phyloP scores from a whole-genome alignment of 2,329 filamentous ascomycete genomes.

The Zelopaecilomyces penicillatus region DNA sequence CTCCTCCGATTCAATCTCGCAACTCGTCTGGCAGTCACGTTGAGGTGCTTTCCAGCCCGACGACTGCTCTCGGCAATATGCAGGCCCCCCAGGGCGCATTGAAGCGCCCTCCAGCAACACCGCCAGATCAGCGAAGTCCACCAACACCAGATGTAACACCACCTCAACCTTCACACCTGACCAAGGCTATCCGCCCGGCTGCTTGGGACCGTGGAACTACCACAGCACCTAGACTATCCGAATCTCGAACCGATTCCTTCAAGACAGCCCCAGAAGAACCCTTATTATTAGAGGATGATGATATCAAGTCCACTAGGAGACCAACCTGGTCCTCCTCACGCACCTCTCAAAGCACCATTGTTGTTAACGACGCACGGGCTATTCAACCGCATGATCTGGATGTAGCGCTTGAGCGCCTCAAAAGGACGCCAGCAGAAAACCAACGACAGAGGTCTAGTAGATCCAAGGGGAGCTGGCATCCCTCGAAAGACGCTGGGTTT shows the following conservation, averaged over 20 bases:
- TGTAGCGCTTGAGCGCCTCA: conserved; percentile 33
- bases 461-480: conserved; percentile 53
- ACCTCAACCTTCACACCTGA: conserved; percentile 42
- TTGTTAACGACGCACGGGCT: conserved; percentile 12
- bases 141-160: conserved; percentile 71
- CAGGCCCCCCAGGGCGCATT: conserved; percentile 31
- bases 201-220: conserved; percentile 41
- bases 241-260: conserved; percentile 62
- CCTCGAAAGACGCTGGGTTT: conserved; percentile 26
- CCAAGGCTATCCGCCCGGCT: conserved; percentile 35
- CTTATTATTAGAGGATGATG: conserved; percentile 53
- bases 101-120: conserved; percentile 44
- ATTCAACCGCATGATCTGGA: conserved; percentile 28
- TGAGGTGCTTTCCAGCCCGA: conserved; percentile 33
- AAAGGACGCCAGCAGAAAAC: conserved; percentile 31
- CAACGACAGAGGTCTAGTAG: conserved; percentile 34
- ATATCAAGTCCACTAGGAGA: conserved; percentile 33
- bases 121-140: conserved; percentile 57
- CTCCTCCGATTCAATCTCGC: conserved; percentile 52
- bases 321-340: conserved; percentile 30
- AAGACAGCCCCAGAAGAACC: conserved; percentile 60
- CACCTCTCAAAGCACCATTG: conserved; percentile 37
- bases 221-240: conserved; percentile 43
- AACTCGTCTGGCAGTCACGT: conserved; percentile 46
- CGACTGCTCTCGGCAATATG: conserved; percentile 27